Percentiles rank a stretch among this genome's conserved stretches.
Evolutionary conservation across 805 yeast genomes (phyloP).

Genomic region (Lachancea nothofagi): DNA sequence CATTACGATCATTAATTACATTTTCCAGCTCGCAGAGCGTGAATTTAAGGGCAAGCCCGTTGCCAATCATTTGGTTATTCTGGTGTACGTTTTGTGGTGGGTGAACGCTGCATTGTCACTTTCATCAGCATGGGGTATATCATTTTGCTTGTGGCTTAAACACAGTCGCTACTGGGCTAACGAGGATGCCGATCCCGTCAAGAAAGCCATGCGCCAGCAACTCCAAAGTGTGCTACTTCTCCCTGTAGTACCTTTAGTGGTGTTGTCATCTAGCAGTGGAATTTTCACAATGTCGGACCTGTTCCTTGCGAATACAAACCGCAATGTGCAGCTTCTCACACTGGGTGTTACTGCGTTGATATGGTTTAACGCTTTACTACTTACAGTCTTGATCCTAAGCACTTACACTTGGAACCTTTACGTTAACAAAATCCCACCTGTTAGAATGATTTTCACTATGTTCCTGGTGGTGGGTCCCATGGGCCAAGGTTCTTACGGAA

Average conservation of each 20-base stretch:
- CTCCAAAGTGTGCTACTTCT: slow-evolving; percentile 57
- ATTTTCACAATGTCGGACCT: slow-evolving; percentile 37
- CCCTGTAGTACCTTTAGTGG: slow-evolving; percentile 78
- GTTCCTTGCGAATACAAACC: slow-evolving; percentile 40
- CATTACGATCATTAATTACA: slow-evolving; percentile 56
- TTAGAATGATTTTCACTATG: slow-evolving; percentile 51
- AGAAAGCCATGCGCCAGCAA: slow-evolving; percentile 31
- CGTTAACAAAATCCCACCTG: slow-evolving; percentile 53
- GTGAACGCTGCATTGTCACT: slow-evolving; percentile 51
- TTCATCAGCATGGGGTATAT: slow-evolving; percentile 54
- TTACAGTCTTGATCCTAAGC: slow-evolving; percentile 52
- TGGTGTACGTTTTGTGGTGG: slow-evolving; percentile 70
- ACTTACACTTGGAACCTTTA: slow-evolving; percentile 57
- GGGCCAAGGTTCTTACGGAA: slow-evolving; percentile 79
- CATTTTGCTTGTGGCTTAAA: slow-evolving; percentile 43
- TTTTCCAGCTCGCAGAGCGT: slow-evolving; percentile 40
- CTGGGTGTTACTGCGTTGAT: slow-evolving; percentile 50
- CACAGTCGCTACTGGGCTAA: slow-evolving; percentile 24
- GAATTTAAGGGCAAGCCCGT: slow-evolving; percentile 14
- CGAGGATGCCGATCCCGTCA: background rate
- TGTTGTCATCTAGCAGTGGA: slow-evolving; percentile 67
- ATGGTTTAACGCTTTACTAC: slow-evolving; percentile 63
- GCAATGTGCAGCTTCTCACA: slow-evolving; percentile 41
- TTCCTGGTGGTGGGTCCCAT: slow-evolving; percentile 78
- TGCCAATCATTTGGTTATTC: slow-evolving; percentile 40